phyloP scores from a whole-genome alignment of 202 grass and related monocot genomes.

The Cymbopogon flexuosus region DNA sequence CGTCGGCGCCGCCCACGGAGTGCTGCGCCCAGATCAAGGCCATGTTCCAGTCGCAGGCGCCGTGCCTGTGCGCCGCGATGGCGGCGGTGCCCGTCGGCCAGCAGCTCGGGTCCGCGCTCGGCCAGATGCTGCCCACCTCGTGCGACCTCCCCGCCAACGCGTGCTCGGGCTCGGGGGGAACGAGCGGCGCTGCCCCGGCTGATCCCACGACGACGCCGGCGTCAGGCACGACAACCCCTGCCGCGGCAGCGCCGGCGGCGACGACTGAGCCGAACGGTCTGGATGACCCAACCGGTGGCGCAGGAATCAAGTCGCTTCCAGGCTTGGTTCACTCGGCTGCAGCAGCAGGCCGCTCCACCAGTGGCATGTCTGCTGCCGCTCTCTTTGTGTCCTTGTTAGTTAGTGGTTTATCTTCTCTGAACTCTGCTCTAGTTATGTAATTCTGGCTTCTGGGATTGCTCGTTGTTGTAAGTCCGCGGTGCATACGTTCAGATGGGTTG shows the following conservation, averaged over 20 bases:
- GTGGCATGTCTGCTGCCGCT: background rate
- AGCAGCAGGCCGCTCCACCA: background rate
- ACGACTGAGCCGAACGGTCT: conserved; percentile 14
- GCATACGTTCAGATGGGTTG: background rate
- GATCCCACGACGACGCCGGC: conserved; percentile 25
- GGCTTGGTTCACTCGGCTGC: background rate
- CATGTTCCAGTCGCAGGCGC: conserved; percentile 49
- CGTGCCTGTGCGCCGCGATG: conserved; percentile 49
- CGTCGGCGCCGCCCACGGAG: conserved; percentile 39
- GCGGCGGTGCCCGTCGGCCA: conserved; percentile 9
- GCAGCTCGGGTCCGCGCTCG: conserved; percentile 31
- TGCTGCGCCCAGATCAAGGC: conserved; percentile 45
- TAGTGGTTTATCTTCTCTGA: background rate
- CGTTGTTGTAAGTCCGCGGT: background rate
- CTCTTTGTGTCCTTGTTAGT: background rate
- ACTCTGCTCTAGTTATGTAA: background rate
- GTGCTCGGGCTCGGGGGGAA: background rate
- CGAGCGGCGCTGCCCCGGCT: conserved; percentile 25
- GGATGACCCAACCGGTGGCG: conserved; percentile 24
- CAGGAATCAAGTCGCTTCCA: conserved; percentile 16
- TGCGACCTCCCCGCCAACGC: conserved; percentile 55
- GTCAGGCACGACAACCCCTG: conserved; percentile 5
- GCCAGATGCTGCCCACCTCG: conserved; percentile 32
- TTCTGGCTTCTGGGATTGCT: background rate
- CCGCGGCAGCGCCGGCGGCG: conserved; percentile 20